Base-by-base conservation (phyloP, 2,329 filamentous ascomycete species). In the Myriosclerotinia scirpicola region DNA sequence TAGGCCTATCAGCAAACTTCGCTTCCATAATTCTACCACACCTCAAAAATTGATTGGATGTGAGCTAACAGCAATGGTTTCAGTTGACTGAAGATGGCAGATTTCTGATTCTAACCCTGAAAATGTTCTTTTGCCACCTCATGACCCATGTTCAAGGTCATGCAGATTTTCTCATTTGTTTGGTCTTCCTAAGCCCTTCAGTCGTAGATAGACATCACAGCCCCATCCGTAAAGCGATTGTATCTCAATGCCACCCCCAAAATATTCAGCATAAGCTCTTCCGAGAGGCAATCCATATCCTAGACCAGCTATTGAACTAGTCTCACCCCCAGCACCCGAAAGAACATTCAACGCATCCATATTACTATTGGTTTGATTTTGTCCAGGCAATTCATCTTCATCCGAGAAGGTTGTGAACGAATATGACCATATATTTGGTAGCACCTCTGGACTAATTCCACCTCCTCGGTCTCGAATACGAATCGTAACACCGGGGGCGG, bases 161-260 rank as follows among this genome's bases (percentile, higher is more conserved):
- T 52, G 34, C 17, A 3, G 30, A 34, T 2, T 30, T 56, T 5
- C 46, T 72, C 67, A 71, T 22, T 59, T 65, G n/a, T 71, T 71
- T 8, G 69, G 73, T 20, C 53, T 75, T 0, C 74, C 74, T 0
- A 76, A 44, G 2, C 75, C 75, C 52, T 76, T 76, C 0, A 90
- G 76, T 59, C 85, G 79, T 56, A 90, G 76, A 73, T 90, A 90
- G 1, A 90, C 88, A 74, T 90, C 87, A 7, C 72, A 73, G 2
- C 88, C 95, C 95, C 95, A 99, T 5, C 95, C 94, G 81, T 92
- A 95, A 56, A 98, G 79, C 76, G 92, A 97, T 82, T 99, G 94
- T n/a, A 99, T 89, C 5, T 89, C 89, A 67, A 99, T 95, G 3
- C 93, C 93, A 0, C 95, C 95, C 2, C 95, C 95, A 81, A 99